Conservation (phyloP, 441 rosid genomes). For the Pelargonium fulgidum region DNA sequence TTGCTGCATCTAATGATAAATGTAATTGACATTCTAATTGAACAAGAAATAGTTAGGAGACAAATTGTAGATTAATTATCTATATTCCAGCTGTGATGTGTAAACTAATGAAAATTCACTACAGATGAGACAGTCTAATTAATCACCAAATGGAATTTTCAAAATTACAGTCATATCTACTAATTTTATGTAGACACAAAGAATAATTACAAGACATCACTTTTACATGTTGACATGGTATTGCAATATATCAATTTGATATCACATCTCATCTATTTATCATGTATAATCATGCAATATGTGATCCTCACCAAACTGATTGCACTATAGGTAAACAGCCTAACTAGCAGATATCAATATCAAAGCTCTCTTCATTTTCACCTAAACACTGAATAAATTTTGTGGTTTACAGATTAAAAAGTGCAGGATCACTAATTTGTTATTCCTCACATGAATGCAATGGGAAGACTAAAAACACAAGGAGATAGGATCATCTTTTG, state of each 20-base stretch:
- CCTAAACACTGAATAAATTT: no score
- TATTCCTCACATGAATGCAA: not conserved
- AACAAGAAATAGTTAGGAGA: no score
- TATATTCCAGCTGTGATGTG: no score
- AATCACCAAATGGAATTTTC: not conserved
- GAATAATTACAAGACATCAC: not conserved
- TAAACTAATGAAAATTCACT: not conserved
- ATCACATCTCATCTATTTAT: not conserved
- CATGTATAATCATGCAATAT: not conserved
- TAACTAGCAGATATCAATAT: no score
- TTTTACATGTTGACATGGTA: not conserved
- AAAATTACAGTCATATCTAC: not conserved
- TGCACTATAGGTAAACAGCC: not conserved
- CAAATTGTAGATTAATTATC: no score
- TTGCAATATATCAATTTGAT: not conserved
- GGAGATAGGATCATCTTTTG: constrained; percentile 2
- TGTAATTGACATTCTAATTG: not conserved
- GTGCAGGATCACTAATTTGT: not conserved
- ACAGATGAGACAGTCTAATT: not conserved
- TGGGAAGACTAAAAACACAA: not conserved
- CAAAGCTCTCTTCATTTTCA: no score
- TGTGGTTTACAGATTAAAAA: no score
- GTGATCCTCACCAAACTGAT: not conserved
- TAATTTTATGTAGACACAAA: not conserved
- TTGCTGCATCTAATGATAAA: not conserved